Base-by-base conservation (phyloP, 139 green algal species). In the Coelastrella sp. region DNA sequence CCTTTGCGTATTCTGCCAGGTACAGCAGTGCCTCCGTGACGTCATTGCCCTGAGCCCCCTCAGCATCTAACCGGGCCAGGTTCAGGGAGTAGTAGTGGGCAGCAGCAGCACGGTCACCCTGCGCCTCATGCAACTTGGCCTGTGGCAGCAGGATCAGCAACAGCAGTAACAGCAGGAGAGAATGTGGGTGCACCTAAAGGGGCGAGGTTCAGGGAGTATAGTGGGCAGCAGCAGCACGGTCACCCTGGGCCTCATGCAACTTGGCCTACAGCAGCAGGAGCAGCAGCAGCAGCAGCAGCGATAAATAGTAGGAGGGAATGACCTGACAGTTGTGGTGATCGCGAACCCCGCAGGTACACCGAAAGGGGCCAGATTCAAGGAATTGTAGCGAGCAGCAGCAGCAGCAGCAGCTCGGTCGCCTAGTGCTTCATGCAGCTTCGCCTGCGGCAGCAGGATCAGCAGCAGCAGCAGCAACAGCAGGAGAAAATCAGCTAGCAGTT, bases 11-110 rank as follows among this genome's bases (percentile, higher is more conserved):
- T 5, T 89, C 87, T 5, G 96, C 96, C 20, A 99, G 93, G 94
- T 96, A 99, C 20, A 96, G 78, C 85, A 99, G 93, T 2, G 98
- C 97, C 77, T 99, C 97, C 47, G 97, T 85, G 20, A 73, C 66
- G 7, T 80, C 73, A 7, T 20, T 54, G 2, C 57, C 68, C 7
- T 58, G 65, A 4, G 59, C 85, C 7, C 58, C 88, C 73, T 97
- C 91, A 10, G 80, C 92, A 20, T 98, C 96, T 13, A 98, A 93
- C 3, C 95, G 91, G 32, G 94, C 83, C 79, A 98, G 93, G 85
- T 97, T 98, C 16, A 95, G 89, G 4, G 89, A 73, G 93, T 97
- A 96, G 92, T 97, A 98, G 86, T 96, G 92, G 56, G 97, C 97
- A 2, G 96, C 97, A 47, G 93, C 90, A 2, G 93, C 74, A 2